Base-by-base conservation (phyloP, 345 rosid species). In the Pistacia atlantica region DNA sequence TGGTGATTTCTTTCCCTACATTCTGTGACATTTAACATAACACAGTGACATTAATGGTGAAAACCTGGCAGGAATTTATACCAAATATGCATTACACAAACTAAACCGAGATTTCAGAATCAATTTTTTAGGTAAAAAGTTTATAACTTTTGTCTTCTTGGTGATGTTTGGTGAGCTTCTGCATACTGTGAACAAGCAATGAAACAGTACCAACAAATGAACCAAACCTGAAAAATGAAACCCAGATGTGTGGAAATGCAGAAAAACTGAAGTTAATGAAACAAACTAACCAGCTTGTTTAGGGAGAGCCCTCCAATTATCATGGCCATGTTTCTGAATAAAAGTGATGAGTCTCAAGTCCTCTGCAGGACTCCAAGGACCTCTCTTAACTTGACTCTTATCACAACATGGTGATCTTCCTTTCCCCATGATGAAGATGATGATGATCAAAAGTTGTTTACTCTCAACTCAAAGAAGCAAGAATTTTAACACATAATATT, bases 371-470 rank as follows among this genome's bases (percentile, higher is more conserved):
- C 93, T 93, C 99, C 99, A 95, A 77, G 99, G 94, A 31, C 99
- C 99, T 89, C 88, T 93, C 82, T 90, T 95, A 82, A 95, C 98
- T 79, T 86, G 74, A 76, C 76, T 87, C 86, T 95, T 93, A 68
- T 93, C 97, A 73, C 98, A 95, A 57, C 99, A 95, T 1, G 96
- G 98, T 1, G 98, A 91, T 81, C 99, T 90, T 72, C 98, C 98
- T 81, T 81, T 91, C 3, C 93, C 94, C 97, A 93, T 93, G 18
- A 31, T 33, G n/a, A 37, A 42, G 46, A 42, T 0, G 46, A 42
- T 6, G 46, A 42, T 42, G 46, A 42, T 42, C 46, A 42, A 42
- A 42, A 5, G 46, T 42, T 42, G 46, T 7, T 54, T 16, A 54
- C 57, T 1, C 57, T 54, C 7, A 54, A 4, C 18, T 54, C 46